Conservation (phyloP, 2,329 filamentous ascomycete genomes). For the Botrytis pseudocinerea region DNA sequence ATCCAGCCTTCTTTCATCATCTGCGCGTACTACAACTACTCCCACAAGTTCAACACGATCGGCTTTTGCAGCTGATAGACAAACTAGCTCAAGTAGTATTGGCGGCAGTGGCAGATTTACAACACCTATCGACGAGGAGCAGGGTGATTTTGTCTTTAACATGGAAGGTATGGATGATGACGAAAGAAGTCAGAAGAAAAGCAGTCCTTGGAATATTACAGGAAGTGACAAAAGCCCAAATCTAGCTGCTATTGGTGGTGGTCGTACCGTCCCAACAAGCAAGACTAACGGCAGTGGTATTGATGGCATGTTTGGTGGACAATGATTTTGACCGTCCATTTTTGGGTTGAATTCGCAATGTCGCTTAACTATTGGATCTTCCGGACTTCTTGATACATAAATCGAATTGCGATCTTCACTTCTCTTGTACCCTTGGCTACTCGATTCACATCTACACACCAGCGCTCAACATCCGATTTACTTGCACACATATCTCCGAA, state of each 20-base stretch:
- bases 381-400: slow-evolving; percentile 4
- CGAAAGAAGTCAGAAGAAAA: slow-evolving; percentile 48
- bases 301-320: slow-evolving; percentile 31
- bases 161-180: slow-evolving; percentile 68
- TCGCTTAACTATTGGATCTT: slow-evolving; percentile 3
- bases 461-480: not conserved
- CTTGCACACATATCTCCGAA: slow-evolving; percentile 19
- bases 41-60: slow-evolving; percentile 42
- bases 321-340: slow-evolving; percentile 8
- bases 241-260: slow-evolving; percentile 30
- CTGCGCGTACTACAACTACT: slow-evolving; percentile 45
- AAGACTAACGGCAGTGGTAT: slow-evolving; percentile 21
- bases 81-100: slow-evolving; percentile 59
- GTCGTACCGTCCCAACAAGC: slow-evolving; percentile 24
- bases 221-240: slow-evolving; percentile 32
- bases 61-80: slow-evolving; percentile 53
- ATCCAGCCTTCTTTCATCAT: slow-evolving; percentile 52
- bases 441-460: not conserved
- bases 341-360: not conserved
- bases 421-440: slow-evolving; percentile 16
- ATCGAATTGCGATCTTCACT: slow-evolving; percentile 10
- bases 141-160: slow-evolving; percentile 63
- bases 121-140: slow-evolving; percentile 65
- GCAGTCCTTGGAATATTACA: slow-evolving; percentile 38
- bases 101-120: slow-evolving; percentile 56